Percentiles rank a stretch among this genome's conserved stretches.
phyloP scores from a whole-genome alignment of 495 filamentous ascomycete species.

The Penicillium desertorum region DNA sequence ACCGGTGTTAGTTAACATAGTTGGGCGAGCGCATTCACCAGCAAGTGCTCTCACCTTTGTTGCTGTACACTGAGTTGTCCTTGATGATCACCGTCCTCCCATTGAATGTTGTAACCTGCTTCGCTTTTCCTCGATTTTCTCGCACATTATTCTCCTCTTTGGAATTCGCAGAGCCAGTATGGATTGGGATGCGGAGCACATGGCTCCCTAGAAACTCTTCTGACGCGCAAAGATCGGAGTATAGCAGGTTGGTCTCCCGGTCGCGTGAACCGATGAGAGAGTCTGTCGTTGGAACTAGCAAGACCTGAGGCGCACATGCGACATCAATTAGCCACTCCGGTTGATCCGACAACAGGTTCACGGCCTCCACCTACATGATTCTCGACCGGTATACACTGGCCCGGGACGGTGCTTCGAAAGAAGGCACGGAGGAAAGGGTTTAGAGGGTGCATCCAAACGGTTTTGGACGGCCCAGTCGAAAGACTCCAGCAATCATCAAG shows the following conservation, averaged over 20 bases:
- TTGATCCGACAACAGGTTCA: slow-evolving; percentile 13
- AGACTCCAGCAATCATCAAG: slow-evolving; percentile 45
- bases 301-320: slow-evolving; percentile 53
- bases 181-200: slow-evolving; percentile 79
- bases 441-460: slow-evolving; percentile 94
- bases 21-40: neutral
- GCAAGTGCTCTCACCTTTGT: slow-evolving; percentile 68
- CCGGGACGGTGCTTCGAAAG: slow-evolving; percentile 90
- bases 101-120: slow-evolving; percentile 88
- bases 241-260: slow-evolving; percentile 73
- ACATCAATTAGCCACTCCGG: slow-evolving; percentile 22
- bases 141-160: slow-evolving; percentile 77
- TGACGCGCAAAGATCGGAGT: slow-evolving; percentile 76
- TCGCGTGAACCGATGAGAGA: slow-evolving; percentile 86
- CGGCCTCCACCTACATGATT: slow-evolving; percentile 65
- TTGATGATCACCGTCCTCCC: slow-evolving; percentile 92
- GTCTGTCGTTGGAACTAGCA: slow-evolving; percentile 92
- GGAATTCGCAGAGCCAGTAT: slow-evolving; percentile 49
- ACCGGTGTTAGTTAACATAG: slow-evolving; percentile 19
- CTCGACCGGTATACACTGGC: slow-evolving; percentile 89
- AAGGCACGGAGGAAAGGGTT: slow-evolving; percentile 98
- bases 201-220: slow-evolving; percentile 98
- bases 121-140: slow-evolving; percentile 89
- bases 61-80: slow-evolving; percentile 89
- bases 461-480: slow-evolving; percentile 48